Conservation (phyloP, 768 basidiomycete genomes). For the Rhodocollybia butyracea region DNA sequence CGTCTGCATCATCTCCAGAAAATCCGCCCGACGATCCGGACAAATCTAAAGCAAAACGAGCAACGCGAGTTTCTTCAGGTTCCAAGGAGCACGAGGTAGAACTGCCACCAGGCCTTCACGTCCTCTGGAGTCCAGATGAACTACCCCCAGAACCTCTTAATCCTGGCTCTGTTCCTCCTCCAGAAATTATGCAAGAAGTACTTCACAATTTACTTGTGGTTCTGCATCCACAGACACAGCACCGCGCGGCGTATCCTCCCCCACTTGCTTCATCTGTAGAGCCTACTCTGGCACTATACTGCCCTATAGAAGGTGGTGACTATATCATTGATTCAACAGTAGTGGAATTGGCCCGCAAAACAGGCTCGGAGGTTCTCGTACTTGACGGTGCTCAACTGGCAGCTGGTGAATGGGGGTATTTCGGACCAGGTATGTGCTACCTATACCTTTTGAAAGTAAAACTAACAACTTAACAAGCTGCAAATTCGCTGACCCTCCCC, state of each 20-base stretch:
- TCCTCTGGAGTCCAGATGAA: slow-evolving; percentile 56
- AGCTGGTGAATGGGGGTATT: slow-evolving; percentile 83
- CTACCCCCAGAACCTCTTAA: slow-evolving; percentile 24
- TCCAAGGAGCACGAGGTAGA: slow-evolving; percentile 42
- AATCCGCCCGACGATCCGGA: slow-evolving; percentile 37
- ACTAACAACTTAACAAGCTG: slow-evolving; percentile 42
- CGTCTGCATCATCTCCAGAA: slow-evolving; percentile 4
- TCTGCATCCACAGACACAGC: slow-evolving; percentile 79
- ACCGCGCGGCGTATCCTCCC: slow-evolving; percentile 61
- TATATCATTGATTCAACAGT: slow-evolving; percentile 80
- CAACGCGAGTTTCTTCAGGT: slow-evolving; percentile 25
- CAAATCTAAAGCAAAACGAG: slow-evolving; percentile 38
- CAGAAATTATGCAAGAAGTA: slow-evolving; percentile 73
- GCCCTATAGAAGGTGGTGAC: slow-evolving; percentile 86
- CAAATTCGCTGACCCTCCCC: slow-evolving; percentile 61
- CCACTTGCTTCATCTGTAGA: slow-evolving; percentile 56
- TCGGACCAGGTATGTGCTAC: slow-evolving; percentile 62
- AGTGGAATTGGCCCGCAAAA: slow-evolving; percentile 67
- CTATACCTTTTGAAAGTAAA: neutral
- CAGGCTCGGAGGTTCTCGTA: slow-evolving; percentile 78
- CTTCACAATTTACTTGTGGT: slow-evolving; percentile 73
- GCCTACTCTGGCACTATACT: slow-evolving; percentile 83
- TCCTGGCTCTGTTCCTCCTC: slow-evolving; percentile 53
- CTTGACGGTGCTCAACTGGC: slow-evolving; percentile 83
- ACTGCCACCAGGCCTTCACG: slow-evolving; percentile 53